phyloP scores from a whole-genome alignment of 208 protist genomes.

The Acanthamoeba culbertsoni region DNA sequence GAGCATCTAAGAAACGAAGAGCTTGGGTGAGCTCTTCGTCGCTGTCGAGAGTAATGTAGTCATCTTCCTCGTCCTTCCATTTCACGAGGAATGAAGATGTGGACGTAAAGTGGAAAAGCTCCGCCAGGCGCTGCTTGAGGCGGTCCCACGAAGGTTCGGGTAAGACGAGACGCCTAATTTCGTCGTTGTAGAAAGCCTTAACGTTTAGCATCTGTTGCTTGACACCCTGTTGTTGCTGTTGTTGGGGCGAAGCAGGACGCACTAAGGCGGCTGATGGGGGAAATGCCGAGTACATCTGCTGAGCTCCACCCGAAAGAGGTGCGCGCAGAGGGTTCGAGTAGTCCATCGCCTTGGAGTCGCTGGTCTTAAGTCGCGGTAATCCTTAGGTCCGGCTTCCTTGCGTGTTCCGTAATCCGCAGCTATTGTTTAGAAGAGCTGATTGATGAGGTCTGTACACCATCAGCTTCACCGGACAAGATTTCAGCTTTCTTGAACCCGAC shows the following conservation, averaged over 20 bases:
- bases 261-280: not conserved
- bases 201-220: not conserved
- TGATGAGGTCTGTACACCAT: not conserved
- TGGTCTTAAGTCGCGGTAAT: not conserved
- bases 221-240: not conserved
- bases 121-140: not conserved
- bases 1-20: not conserved
- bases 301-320: not conserved
- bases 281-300: not conserved
- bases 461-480: not conserved
- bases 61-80: not conserved
- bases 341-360: not conserved
- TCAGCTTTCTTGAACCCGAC: not conserved
- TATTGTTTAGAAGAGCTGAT: not conserved
- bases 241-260: not conserved
- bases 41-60: constrained; percentile 3
- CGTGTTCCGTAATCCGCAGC: constrained; percentile 31
- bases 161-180: not conserved
- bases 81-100: not conserved
- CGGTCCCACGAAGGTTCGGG: not conserved
- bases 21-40: constrained; percentile 6
- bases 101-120: not conserved
- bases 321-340: not conserved
- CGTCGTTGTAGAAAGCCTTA: constrained; percentile 15
- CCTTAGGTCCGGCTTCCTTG: not conserved